Percentiles rank a stretch among this genome's conserved stretches.
These are phyloP conservation scores for Rhodotorula diobovata DNA, from an alignment of 768 basidiomycete genomes.

Conservation along the genomic window DNA sequence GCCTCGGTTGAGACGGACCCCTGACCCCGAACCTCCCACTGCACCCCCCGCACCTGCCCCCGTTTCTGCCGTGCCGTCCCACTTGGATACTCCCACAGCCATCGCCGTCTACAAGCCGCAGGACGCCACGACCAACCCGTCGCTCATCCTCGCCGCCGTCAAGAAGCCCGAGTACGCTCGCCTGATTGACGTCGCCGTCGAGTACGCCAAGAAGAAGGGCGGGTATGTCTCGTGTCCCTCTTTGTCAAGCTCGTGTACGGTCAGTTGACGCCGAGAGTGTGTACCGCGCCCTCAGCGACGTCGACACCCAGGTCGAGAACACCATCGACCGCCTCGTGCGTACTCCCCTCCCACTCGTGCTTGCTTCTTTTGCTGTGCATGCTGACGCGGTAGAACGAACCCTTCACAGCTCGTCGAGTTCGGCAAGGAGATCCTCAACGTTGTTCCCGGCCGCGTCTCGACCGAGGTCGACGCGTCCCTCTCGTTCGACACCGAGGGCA, in stretches of 20 bases:
- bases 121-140: slow-evolving; percentile 97
- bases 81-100: slow-evolving; percentile 51
- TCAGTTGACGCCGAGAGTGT: neutral
- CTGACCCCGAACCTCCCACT: slow-evolving; percentile 33
- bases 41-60: neutral
- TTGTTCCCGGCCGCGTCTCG: slow-evolving; percentile 97
- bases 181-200: slow-evolving; percentile 70
- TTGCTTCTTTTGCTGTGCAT: neutral
- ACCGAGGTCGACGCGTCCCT: slow-evolving; percentile 98
- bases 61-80: neutral
- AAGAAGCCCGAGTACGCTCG: slow-evolving; percentile 79
- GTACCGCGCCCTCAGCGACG: slow-evolving; percentile 45
- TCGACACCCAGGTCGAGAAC: slow-evolving; percentile 68
- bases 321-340: slow-evolving; percentile 85
- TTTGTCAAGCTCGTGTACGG: neutral
- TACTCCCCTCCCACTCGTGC: slow-evolving; percentile 22
- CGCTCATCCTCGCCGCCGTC: slow-evolving; percentile 76
- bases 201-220: slow-evolving; percentile 73
- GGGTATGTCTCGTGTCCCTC: slow-evolving; percentile 48
- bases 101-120: slow-evolving; percentile 97
- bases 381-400: too few relatives aligned
- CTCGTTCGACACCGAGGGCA: slow-evolving; percentile 89
- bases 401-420: slow-evolving; percentile 93
- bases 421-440: slow-evolving; percentile 86
- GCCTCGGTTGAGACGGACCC: slow-evolving; percentile 15